These are phyloP conservation scores for Paxillus rubicundulus DNA, from an alignment of 768 basidiomycete genomes.

Conservation along the genomic window DNA sequence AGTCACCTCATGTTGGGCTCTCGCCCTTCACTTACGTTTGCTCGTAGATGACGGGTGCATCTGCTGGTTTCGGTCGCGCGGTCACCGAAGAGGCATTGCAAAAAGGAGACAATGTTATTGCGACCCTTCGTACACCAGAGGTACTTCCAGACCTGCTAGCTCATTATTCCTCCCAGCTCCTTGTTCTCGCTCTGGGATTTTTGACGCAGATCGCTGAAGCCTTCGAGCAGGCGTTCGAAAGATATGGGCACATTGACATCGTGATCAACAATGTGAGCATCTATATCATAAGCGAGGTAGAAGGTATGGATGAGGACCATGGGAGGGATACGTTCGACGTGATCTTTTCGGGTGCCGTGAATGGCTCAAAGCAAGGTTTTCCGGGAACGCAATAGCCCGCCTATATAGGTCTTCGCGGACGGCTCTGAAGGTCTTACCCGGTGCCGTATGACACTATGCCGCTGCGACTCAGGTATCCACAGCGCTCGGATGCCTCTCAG, in stretches of 20 bases:
- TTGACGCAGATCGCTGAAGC: no score
- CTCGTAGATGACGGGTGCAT: constrained; percentile 30
- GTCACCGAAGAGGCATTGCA: constrained; percentile 34
- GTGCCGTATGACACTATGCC: no score
- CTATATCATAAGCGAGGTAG: constrained; percentile 34
- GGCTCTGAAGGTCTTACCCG: no score
- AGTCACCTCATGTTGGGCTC: constrained; percentile 1
- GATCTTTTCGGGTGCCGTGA: constrained; percentile 37
- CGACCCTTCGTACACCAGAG: constrained; percentile 36
- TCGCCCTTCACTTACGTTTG: neutral
- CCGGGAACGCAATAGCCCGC: no score
- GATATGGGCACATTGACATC: constrained; percentile 44
- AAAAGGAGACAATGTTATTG: constrained; percentile 41
- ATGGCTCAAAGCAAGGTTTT: constrained; percentile 21
- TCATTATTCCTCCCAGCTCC: constrained; percentile 20
- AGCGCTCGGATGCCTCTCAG: no score
- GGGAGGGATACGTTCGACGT: constrained; percentile 39
- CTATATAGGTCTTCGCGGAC: no score
- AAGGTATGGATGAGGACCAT: constrained; percentile 32
- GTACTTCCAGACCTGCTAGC: constrained; percentile 28
- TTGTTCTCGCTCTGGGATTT: no score
- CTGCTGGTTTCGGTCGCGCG: constrained; percentile 37
- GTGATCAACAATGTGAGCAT: constrained; percentile 45
- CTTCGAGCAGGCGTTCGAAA: constrained; percentile 15
- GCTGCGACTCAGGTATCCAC: no score